These are phyloP conservation scores for Aspergillus avenaceus DNA, from an alignment of 495 filamentous ascomycete species.

Conservation along the genomic window DNA sequence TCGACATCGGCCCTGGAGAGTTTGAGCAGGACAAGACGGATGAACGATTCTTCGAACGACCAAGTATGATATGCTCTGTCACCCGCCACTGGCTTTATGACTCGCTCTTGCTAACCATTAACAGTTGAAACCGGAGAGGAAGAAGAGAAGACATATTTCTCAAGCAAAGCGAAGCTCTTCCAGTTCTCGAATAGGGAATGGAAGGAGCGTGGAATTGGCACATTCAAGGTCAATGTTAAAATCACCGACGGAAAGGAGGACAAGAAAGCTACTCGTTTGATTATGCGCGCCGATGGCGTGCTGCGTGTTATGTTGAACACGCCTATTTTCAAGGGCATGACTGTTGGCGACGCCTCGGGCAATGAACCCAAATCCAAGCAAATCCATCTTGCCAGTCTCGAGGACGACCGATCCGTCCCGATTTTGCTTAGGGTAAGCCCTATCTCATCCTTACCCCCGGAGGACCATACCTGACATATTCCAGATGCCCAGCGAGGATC, in stretches of 20 bases:
- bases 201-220: conserved; percentile 82
- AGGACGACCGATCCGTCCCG: conserved; percentile 52
- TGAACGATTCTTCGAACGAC: conserved; percentile 62
- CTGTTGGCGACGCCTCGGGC: conserved; percentile 56
- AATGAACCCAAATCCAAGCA: conserved; percentile 49
- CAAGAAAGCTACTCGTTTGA: conserved; percentile 58
- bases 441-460: not conserved
- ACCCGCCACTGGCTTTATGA: not conserved
- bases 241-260: conserved; percentile 45
- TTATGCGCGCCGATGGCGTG: conserved; percentile 85
- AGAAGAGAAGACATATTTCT: conserved; percentile 55
- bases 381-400: conserved; percentile 59
- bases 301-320: conserved; percentile 85
- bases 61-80: conserved; percentile 57
- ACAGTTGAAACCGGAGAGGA: conserved; percentile 75
- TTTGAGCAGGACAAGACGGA: conserved; percentile 55
- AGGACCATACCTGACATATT: conserved; percentile 11
- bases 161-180: conserved; percentile 73
- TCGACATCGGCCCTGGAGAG: conserved; percentile 43
- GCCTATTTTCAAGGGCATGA: conserved; percentile 67
- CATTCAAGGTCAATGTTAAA: conserved; percentile 79
- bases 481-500: conserved; percentile 40
- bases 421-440: conserved; percentile 67
- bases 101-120: not conserved
- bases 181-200: conserved; percentile 68